Conservation (phyloP, 495 filamentous ascomycete genomes). For the Neurospora sp. region DNA sequence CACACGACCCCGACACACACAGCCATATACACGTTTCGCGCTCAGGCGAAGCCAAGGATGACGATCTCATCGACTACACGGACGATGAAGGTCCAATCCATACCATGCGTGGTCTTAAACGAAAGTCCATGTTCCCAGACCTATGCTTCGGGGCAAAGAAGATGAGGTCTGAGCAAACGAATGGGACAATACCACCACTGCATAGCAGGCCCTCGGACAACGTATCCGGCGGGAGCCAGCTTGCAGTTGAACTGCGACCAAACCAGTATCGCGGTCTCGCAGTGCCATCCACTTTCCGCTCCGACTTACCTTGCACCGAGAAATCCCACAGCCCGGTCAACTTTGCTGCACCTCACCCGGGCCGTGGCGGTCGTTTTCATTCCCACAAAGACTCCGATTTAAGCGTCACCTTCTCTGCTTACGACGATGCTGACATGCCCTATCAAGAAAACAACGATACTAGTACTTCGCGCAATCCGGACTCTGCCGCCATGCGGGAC, state of each 20-base stretch:
- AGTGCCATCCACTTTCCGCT: not conserved
- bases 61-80: conserved; percentile 20
- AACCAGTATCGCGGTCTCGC: not conserved
- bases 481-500: conserved; percentile 1
- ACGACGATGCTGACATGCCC: conserved; percentile 11
- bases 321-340: not conserved
- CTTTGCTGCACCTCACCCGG: not conserved
- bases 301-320: not conserved
- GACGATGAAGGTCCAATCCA: conserved; percentile 18
- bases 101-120: not conserved
- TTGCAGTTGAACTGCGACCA: not conserved
- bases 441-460: conserved; percentile 12
- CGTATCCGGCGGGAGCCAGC: not conserved
- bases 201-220: not conserved
- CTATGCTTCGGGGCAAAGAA: not conserved
- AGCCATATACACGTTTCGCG: not conserved
- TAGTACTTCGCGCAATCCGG: conserved; percentile 4
- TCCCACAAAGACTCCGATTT: conserved; percentile 6
- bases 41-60: not conserved
- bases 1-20: not conserved
- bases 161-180: not conserved
- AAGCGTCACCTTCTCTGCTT: conserved; percentile 6
- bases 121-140: not conserved
- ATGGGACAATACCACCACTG: not conserved
- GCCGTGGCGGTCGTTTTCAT: not conserved